phyloP scores from a whole-genome alignment of 1,139 yeast genomes.

The Geotrichum aggregatum region DNA sequence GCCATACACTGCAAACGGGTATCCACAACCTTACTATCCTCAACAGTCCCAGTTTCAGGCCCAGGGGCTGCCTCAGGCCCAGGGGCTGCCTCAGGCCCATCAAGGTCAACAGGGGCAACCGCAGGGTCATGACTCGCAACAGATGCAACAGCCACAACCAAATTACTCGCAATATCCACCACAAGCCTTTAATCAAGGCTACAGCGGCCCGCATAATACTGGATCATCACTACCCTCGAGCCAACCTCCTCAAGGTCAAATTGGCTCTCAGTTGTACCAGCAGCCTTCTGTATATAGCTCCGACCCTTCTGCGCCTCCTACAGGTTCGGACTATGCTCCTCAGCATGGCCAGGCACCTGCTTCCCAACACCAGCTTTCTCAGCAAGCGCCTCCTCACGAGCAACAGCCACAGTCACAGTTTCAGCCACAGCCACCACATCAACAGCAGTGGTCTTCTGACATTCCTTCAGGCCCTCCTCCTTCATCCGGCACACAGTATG shows the following conservation, averaged over 20 bases:
- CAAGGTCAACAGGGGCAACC: slow-evolving; percentile 3
- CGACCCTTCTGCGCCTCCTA: neutral
- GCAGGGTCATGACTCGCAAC: neutral
- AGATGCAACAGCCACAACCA: neutral
- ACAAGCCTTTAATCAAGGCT: neutral
- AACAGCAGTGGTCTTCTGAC: too few species aligned
- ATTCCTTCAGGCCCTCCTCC: neutral
- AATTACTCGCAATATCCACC: slow-evolving; percentile 9
- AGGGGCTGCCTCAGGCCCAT: neutral
- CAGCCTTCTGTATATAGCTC: too few species aligned
- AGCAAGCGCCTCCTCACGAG: slow-evolving; percentile 7
- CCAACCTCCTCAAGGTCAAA: neutral
- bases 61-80: neutral
- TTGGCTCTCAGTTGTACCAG: neutral
- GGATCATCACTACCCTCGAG: neutral
- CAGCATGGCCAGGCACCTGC: neutral
- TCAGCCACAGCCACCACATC: slow-evolving; percentile 15
- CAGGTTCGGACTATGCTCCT: neutral
- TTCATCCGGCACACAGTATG: too few species aligned
- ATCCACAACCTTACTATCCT: slow-evolving; percentile 7
- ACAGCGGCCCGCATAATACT: neutral
- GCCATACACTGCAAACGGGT: neutral
- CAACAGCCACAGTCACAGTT: slow-evolving; percentile 9
- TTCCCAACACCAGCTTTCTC: neutral
- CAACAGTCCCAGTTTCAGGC: slow-evolving; percentile 3